Evolutionary conservation across 2,329 filamentous ascomycete species (phyloP).

Genomic region (Verticillium longisporum): DNA sequence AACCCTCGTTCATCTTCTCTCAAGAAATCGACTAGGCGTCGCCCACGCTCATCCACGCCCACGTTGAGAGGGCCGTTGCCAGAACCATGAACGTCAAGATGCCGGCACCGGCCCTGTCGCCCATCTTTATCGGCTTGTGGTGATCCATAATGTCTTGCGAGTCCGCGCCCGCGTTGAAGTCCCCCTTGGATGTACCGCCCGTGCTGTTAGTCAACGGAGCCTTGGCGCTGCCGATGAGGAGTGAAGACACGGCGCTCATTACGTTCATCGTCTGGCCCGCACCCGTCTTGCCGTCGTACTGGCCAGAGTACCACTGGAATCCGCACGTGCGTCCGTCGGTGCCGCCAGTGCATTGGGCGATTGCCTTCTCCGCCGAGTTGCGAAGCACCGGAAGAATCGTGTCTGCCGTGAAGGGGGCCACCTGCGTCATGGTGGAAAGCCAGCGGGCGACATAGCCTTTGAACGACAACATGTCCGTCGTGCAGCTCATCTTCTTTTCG

Average conservation of each 20-base stretch:
- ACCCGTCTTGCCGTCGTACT: constrained; percentile 47
- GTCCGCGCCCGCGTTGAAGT: constrained; percentile 33
- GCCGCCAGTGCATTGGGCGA: constrained; percentile 47
- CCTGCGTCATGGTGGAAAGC: constrained; percentile 44
- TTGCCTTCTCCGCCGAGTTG: constrained; percentile 45
- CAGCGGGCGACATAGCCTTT: constrained; percentile 54
- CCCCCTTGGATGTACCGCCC: constrained; percentile 42
- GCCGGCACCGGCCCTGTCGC: constrained; percentile 39
- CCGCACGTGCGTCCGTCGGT: constrained; percentile 42
- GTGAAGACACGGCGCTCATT: constrained; percentile 44
- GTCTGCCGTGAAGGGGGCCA: constrained; percentile 46
- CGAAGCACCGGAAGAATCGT: constrained; percentile 44
- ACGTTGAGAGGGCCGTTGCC: constrained; percentile 29
- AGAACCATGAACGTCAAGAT: constrained; percentile 40
- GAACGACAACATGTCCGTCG: constrained; percentile 57
- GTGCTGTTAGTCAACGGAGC: constrained; percentile 36
- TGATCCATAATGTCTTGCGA: constrained; percentile 22
- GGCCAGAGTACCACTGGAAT: constrained; percentile 43
- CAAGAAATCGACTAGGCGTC: not conserved
- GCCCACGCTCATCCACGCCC: constrained; percentile 42
- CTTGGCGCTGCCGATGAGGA: constrained; percentile 33
- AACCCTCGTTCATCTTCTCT: not conserved
- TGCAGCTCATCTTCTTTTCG: constrained; percentile 47
- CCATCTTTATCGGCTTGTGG: constrained; percentile 29
- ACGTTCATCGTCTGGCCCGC: constrained; percentile 55